Evolutionary conservation across 768 basidiomycete genomes (phyloP).

Genomic region (Suillus plorans): DNA sequence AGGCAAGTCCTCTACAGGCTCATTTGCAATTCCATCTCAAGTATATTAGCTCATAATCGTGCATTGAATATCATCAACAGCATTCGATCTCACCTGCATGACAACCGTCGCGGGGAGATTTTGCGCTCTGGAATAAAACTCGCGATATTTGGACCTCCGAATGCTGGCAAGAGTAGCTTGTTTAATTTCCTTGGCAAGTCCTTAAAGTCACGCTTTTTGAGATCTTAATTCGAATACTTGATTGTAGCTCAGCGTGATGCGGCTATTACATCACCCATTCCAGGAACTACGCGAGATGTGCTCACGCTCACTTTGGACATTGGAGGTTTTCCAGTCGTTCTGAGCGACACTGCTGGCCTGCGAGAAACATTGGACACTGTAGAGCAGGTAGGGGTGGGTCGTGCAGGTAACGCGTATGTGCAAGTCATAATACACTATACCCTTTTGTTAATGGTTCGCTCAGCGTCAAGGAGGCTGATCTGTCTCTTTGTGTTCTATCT

Average conservation of each 20-base stretch:
- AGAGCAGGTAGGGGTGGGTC: conserved; percentile 79
- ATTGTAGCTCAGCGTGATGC: conserved; percentile 76
- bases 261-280: conserved; percentile 84
- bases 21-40: conserved; percentile 1
- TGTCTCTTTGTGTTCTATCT: conserved; percentile 81
- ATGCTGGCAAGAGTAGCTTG: conserved; percentile 90
- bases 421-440: neutral
- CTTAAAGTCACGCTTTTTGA: neutral
- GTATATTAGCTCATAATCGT: conserved; percentile 48
- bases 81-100: conserved; percentile 60
- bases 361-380: conserved; percentile 60
- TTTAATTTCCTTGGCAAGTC: conserved; percentile 77
- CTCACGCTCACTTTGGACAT: conserved; percentile 85
- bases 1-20: conserved; percentile 42
- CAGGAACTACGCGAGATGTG: conserved; percentile 89
- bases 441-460: neutral
- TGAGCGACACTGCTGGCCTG: conserved; percentile 87
- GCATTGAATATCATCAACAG: conserved; percentile 47
- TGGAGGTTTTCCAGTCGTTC: conserved; percentile 78
- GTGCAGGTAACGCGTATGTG: conserved; percentile 67
- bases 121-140: conserved; percentile 79
- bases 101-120: conserved; percentile 80
- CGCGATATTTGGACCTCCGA: conserved; percentile 90
- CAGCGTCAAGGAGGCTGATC: conserved; percentile 67
- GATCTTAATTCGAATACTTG: neutral